phyloP scores from a whole-genome alignment of 495 filamentous ascomycete species.

The Apiosordaria backusii region DNA sequence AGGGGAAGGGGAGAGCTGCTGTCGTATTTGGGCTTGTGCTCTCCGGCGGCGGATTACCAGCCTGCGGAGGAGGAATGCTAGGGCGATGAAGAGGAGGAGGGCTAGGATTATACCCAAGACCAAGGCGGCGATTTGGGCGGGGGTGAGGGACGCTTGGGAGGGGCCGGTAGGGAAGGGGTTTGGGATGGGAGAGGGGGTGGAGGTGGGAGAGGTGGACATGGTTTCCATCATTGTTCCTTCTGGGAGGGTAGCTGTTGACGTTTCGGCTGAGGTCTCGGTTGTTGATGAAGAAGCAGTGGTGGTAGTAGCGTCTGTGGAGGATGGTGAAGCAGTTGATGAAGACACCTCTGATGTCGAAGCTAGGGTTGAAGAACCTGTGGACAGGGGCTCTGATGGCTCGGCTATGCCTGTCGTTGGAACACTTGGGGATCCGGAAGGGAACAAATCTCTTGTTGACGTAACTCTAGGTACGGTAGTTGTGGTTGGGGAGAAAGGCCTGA shows the following conservation, averaged over 20 bases:
- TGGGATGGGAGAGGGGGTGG: constrained; percentile 6
- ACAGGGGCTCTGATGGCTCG: neutral
- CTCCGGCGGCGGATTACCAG: constrained; percentile 19
- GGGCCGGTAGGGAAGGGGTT: no score
- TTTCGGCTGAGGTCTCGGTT: neutral
- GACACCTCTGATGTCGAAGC: neutral
- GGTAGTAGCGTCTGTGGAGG: constrained; percentile 2
- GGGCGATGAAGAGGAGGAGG: constrained; percentile 24
- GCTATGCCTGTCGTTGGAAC: neutral
- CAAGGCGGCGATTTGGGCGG: constrained; percentile 26
- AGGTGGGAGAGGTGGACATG: constrained; percentile 4
- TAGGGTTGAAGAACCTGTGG: neutral
- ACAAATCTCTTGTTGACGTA: neutral
- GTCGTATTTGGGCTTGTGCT: constrained; percentile 18
- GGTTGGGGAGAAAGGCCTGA: constrained; percentile 13
- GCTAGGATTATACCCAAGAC: constrained; percentile 21
- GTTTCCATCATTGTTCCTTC: neutral
- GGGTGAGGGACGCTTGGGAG: constrained; percentile 8
- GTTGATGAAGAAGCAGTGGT: constrained; percentile 6
- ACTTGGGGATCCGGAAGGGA: neutral
- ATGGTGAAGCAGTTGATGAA: neutral
- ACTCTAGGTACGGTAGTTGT: neutral
- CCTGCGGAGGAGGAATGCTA: constrained; percentile 29
- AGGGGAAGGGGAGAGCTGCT: constrained; percentile 18
- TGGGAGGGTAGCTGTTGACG: constrained; percentile 2